Base-by-base conservation (phyloP, 176 grass and related monocot species). In the Canna indica region DNA sequence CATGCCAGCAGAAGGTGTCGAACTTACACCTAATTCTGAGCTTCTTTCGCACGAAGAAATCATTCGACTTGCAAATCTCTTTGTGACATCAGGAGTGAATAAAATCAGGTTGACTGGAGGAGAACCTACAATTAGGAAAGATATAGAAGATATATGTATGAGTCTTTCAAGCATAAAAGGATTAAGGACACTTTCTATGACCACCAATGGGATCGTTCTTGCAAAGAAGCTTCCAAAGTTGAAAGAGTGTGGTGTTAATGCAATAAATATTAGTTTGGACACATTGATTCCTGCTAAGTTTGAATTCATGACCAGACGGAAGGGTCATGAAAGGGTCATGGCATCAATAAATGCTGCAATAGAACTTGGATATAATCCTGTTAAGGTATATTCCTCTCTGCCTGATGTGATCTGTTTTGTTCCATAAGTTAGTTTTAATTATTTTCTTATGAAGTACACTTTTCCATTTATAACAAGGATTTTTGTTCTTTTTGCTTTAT, bases 301-400 rank as follows among this genome's bases (percentile, higher is more conserved):
- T 74, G 92, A 91, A 71, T 96, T 91, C 80, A 96, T 96, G 83
- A 91, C 92, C 12, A 86, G 92, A 83, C 88, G 92, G 14, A 91
- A 91, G 83, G 92, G 88, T 28, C 85, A 88, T 65, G 80, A 78
- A 10, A 88, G 83, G 67, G 92, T 91, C 67, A 74, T 91, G 73
- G 88, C 89, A 59, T 88, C 88, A 36, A 91, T 96, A 48, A 78
- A 91, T 83, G 56, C 76, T 69, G 88, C 92, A 58, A 30, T 96
- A 70, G 76, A 89, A 67, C 75, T 96, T 80, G 92, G 92, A 75
- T 96, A 84, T 64, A 73, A 86, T 48, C 83, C 83, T 22, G 85
- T 96, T 1, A 96, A 91, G 82, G 92, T 89, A 85, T 79, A 65
- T 5, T 52, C 2, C 22, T 70, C 74, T 64, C 64, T 36, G 26